phyloP scores from a whole-genome alignment of 306 rosid genomes.

The Citrullus amarus region DNA sequence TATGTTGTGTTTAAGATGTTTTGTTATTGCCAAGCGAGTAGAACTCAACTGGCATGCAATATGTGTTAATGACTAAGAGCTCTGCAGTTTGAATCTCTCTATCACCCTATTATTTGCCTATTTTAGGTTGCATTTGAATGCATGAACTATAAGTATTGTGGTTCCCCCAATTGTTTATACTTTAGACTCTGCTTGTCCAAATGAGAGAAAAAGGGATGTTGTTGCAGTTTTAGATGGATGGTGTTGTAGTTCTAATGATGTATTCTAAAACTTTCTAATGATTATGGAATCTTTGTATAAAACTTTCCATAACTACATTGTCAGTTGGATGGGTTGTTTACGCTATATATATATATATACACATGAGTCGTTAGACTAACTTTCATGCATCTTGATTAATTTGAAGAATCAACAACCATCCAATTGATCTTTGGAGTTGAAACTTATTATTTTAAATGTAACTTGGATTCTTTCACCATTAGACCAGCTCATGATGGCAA shows the following conservation, averaged over 20 bases:
- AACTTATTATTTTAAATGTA: not conserved
- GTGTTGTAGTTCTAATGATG: not conserved
- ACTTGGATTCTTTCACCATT: not conserved
- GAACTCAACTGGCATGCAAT: no score
- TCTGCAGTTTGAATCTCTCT: no score
- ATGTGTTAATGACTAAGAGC: no score
- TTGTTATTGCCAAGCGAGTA: no score
- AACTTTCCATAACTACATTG: not conserved
- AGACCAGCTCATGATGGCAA: not conserved
- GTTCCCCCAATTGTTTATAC: not conserved
- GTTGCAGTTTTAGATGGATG: not conserved
- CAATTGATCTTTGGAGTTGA: not conserved
- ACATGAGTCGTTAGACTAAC: not conserved
- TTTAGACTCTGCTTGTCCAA: not conserved
- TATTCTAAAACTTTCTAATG: not conserved
- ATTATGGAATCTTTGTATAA: not conserved
- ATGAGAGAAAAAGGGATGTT: not conserved
- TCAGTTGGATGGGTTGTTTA: not conserved
- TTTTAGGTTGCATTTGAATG: not conserved
- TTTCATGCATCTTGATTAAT: not conserved
- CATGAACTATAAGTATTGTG: not conserved
- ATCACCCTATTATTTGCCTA: not conserved
- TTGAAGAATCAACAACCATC: not conserved
- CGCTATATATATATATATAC: not conserved
- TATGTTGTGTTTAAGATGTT: not conserved